Evolutionary conservation across 2,329 filamentous ascomycete genomes (phyloP).

Genomic region (Aspergillus pseudoglaucus): DNA sequence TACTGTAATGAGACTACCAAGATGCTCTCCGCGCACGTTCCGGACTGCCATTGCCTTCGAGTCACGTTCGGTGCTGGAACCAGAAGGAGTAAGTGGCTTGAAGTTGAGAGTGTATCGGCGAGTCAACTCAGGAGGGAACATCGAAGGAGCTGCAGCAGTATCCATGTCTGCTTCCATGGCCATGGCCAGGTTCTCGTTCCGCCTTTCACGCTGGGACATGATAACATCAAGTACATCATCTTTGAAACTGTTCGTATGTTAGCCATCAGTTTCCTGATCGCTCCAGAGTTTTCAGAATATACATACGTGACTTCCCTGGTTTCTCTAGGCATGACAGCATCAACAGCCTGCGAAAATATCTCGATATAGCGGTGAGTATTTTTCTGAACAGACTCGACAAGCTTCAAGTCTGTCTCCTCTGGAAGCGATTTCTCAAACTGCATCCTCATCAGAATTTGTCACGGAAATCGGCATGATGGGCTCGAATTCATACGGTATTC

Average conservation of each 20-base stretch:
- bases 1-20: slow-evolving; percentile 88
- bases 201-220: slow-evolving; percentile 81
- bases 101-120: slow-evolving; percentile 94
- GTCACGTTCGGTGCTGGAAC: slow-evolving; percentile 54
- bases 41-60: slow-evolving; percentile 76
- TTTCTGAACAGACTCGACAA: slow-evolving; percentile 72
- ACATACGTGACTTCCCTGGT: slow-evolving; percentile 68
- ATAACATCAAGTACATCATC: slow-evolving; percentile 96
- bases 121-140: slow-evolving; percentile 87
- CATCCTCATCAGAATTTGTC: slow-evolving; percentile 2
- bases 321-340: slow-evolving; percentile 75
- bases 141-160: slow-evolving; percentile 60
- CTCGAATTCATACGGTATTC: slow-evolving; percentile 49
- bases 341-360: slow-evolving; percentile 78
- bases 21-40: slow-evolving; percentile 84
- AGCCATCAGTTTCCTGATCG: slow-evolving; percentile 6
- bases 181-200: slow-evolving; percentile 70
- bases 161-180: slow-evolving; percentile 62
- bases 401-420: slow-evolving; percentile 59
- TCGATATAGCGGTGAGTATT: slow-evolving; percentile 97
- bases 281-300: background rate
- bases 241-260: slow-evolving; percentile 64
- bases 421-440: slow-evolving; percentile 70
- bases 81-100: slow-evolving; percentile 74
- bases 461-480: background rate